Evolutionary conservation across 23 red algal genomes (phyloP), one percentile per base, ranked within the genome.

Genomic region (Cyanidiococcus yangmingshanensis): DNA sequence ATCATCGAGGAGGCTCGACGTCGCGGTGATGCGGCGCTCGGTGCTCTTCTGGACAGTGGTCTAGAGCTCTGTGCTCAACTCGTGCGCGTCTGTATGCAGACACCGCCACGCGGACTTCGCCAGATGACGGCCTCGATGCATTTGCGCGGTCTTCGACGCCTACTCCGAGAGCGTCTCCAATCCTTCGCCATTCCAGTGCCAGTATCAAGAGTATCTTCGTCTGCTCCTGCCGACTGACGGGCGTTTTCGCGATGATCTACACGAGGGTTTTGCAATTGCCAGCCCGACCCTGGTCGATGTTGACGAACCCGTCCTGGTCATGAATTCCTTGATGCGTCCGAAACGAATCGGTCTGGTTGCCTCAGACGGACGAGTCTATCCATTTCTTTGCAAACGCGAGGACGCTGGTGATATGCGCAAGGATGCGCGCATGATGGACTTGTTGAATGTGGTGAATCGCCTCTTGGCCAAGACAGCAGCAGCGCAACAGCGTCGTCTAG

Each of bases 361-460:
- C 26, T 89, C 79, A 2, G 94, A 98, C 79, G 94, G 94, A 39
- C 26, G 58, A 1, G 35, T 79, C 32, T 98, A 98, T 57, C 68
- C 76, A 1, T 98, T 90, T 57, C 63, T 98, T 39, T 90, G 76
- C 38, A 98, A 98, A 41, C 40, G 75, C 30, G 94, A 98, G 80
- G 87, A 79, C 2, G 67, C 79, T 24, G 94, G 88, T 38, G 94
- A 98, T 38, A 98, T 98, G 85, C 76, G 94, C 15, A 91, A 89
- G 68, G 94, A 98, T 68, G 87, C 88, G 26, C 85, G 94, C 12
- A 63, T 98, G 50, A 88, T 98, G 80, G 94, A 98, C 39, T 89
- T 89, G 68, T 40, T 87, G 58, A 79, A 76, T 16, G 85, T 89
- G 58, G 86, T 95, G 77, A 95, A 95, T 58, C 79, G 86, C 29